phyloP scores from a whole-genome alignment of 2,329 filamentous ascomycete genomes.

The Hypoxylon sp. region DNA sequence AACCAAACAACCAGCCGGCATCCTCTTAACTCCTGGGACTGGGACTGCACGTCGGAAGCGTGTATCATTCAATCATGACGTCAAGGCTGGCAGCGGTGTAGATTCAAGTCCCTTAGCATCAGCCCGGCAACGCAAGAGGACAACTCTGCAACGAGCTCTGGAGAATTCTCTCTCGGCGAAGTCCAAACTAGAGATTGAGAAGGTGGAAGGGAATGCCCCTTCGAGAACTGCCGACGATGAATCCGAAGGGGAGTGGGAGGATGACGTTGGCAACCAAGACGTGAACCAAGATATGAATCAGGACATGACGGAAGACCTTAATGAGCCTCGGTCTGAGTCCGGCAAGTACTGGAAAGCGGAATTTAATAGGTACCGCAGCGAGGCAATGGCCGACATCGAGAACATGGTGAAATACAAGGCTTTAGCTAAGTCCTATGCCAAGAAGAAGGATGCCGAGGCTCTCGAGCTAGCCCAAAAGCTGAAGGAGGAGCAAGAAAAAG shows the following conservation, averaged over 20 bases:
- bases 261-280: slow-evolving; percentile 58
- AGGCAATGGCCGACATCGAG: slow-evolving; percentile 80
- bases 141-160: slow-evolving; percentile 50
- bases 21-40: slow-evolving; percentile 75
- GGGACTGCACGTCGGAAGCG: slow-evolving; percentile 73
- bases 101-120: slow-evolving; percentile 46
- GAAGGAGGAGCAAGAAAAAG: slow-evolving; percentile 76
- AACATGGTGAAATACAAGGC: slow-evolving; percentile 85
- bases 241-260: slow-evolving; percentile 67
- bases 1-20: slow-evolving; percentile 68
- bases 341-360: slow-evolving; percentile 86
- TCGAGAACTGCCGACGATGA: slow-evolving; percentile 33
- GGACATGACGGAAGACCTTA: slow-evolving; percentile 78
- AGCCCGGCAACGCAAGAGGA: slow-evolving; percentile 47
- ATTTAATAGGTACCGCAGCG: slow-evolving; percentile 80
- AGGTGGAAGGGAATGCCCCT: slow-evolving; percentile 46
- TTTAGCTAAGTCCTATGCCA: slow-evolving; percentile 82
- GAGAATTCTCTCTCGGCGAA: slow-evolving; percentile 52
- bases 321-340: slow-evolving; percentile 80
- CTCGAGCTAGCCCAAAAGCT: slow-evolving; percentile 75
- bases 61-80: slow-evolving; percentile 74
- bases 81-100: slow-evolving; percentile 59
- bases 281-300: slow-evolving; percentile 71
- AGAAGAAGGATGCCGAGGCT: slow-evolving; percentile 81
- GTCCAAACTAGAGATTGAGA: slow-evolving; percentile 35